Base-by-base conservation (phyloP, 1,284 basidiomycete species). In the Rhodotorula sp. region DNA sequence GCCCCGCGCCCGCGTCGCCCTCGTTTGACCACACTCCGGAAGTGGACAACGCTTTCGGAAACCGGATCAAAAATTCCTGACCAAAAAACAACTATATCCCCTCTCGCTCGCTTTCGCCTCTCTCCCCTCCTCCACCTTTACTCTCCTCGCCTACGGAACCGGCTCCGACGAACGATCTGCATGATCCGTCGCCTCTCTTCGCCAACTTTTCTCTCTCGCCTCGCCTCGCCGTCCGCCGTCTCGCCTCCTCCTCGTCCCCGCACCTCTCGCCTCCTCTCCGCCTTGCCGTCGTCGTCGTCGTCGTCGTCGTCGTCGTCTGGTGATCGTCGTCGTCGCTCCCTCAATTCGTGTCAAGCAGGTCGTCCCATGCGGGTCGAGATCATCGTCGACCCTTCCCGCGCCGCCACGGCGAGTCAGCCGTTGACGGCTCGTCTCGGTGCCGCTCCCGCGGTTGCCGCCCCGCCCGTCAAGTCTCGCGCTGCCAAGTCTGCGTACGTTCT, bases 361-460 rank as follows among this genome's bases (percentile, higher is more conserved):
- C 91, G 92, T 79, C 91, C 94, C 38, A 95, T 99, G 91, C 95
- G 94, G 86, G 94, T 98, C 76, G 95, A 98, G 85, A 93, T 98
- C 74, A 88, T 97, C 60, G 87, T 97, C 80, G 92, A 95, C 84
- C 93, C 93, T 34, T 85, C 89, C 65, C 86, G 87, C 66, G 85
- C 88, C n/a, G 85, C 38, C 38, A 14, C 86, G 7, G 56, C 76
- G 58, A 26, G 18, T 34, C 26, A 47, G 45, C 71, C 76, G 26
- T 69, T 78, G 56, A 60, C 73, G 19, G 64, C 69, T 38, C 76
- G 84, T 80, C 45, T 82, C 79, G 76, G 73, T 45, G 73, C 87
- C 34, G 88, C 76, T 7, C 72, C 76, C n/a, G 66, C 89, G 14
- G 88, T 91, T 47, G 87, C 89, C 3, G 85, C 89, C 60, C 85